Conservation (phyloP, 331 rosid genomes). For the Rosa hybrid region DNA sequence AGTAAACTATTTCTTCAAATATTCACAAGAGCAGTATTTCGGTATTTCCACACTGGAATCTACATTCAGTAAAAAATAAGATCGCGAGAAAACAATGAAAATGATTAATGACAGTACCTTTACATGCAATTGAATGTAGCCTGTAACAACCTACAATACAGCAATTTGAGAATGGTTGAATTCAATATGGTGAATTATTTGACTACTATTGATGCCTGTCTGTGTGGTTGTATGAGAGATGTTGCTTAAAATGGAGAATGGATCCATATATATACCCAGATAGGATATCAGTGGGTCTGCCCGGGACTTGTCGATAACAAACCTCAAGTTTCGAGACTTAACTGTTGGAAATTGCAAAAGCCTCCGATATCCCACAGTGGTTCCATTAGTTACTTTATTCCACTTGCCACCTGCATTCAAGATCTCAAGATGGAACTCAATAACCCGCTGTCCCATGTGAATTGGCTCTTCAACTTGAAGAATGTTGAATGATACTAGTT, state of each 20-base stretch:
- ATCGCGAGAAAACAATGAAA: neutral
- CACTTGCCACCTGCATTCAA: slow-evolving; percentile 44
- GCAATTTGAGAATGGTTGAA: slow-evolving; percentile 35
- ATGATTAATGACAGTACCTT: neutral
- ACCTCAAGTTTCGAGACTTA: slow-evolving; percentile 61
- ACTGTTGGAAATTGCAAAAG: slow-evolving; percentile 55
- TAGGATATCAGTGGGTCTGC: slow-evolving; percentile 74
- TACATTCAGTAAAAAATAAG: neutral
- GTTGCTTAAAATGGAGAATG: slow-evolving; percentile 38
- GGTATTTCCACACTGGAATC: neutral
- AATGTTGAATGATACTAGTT: slow-evolving; percentile 65
- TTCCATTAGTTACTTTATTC: slow-evolving; percentile 59
- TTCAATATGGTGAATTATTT: slow-evolving; percentile 30
- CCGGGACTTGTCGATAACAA: slow-evolving; percentile 64
- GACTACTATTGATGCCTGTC: slow-evolving; percentile 48
- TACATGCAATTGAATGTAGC: neutral
- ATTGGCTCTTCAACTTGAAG: slow-evolving; percentile 83
- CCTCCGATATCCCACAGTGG: slow-evolving; percentile 83
- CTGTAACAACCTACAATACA: slow-evolving; percentile 7
- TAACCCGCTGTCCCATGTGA: slow-evolving; percentile 86
- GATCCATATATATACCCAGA: slow-evolving; percentile 67
- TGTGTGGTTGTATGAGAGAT: slow-evolving; percentile 23
- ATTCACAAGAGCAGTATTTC: neutral
- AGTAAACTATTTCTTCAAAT: neutral
- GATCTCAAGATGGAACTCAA: slow-evolving; percentile 66